A percentile compares a stretch with the other conserved stretches of the same genome.
Evolutionary conservation across 495 filamentous ascomycete species (phyloP).

Genomic region (Aspergillus affinis): DNA sequence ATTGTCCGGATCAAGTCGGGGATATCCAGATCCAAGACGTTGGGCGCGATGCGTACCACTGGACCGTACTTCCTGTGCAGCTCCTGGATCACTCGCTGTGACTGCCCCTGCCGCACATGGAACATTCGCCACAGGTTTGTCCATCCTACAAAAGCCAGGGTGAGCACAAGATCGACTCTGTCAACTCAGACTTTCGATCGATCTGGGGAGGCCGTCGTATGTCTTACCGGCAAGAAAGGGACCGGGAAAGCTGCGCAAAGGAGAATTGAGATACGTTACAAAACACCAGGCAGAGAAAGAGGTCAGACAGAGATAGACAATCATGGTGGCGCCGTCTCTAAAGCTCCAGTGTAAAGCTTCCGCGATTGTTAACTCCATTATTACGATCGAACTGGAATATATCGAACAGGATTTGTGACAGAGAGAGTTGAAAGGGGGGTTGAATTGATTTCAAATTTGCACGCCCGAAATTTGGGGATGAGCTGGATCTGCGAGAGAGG

Average conservation of each 20-base stretch:
- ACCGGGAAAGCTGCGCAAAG: conserved; percentile 32
- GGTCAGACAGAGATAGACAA: conserved; percentile 6
- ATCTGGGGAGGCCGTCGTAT: neutral
- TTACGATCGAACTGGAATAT: neutral
- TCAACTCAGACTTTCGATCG: neutral
- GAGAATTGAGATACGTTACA: conserved; percentile 24
- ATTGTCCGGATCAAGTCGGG: conserved; percentile 28
- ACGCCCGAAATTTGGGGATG: too few species aligned
- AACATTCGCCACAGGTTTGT: conserved; percentile 41
- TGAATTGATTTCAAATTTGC: too few species aligned
- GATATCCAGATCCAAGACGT: conserved; percentile 28
- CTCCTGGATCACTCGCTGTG: conserved; percentile 31
- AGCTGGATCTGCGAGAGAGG: too few species aligned
- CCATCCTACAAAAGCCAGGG: conserved; percentile 18
- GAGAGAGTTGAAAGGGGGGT: too few species aligned
- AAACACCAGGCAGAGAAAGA: conserved; percentile 18
- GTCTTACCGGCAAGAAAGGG: conserved; percentile 34
- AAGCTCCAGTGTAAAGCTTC: neutral
- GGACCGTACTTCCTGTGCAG: conserved; percentile 34
- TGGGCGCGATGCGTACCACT: conserved; percentile 36
- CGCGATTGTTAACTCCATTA: neutral
- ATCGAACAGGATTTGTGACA: neutral
- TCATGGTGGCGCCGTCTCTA: neutral
- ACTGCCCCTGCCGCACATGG: conserved; percentile 25
- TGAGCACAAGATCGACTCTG: neutral